Percentiles rank a stretch among this genome's conserved stretches.
These are phyloP conservation scores for Cyberlindnera meyerae DNA, from an alignment of 805 yeast species.

Conservation along the genomic window DNA sequence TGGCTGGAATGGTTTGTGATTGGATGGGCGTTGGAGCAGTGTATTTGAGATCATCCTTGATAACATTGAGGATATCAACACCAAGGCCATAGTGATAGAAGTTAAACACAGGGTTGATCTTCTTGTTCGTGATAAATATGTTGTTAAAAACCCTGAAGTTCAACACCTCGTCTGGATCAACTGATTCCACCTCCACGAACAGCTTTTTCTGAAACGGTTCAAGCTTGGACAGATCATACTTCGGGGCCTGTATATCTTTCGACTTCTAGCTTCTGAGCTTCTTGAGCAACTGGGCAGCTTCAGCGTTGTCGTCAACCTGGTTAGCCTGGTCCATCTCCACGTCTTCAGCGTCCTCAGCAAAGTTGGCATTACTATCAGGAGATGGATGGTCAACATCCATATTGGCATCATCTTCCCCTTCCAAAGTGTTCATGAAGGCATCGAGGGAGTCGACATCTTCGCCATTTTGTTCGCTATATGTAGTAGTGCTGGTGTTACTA, in stretches of 20 bases:
- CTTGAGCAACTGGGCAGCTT: slow-evolving; percentile 29
- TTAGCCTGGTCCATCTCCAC: slow-evolving; percentile 26
- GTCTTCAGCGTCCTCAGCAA: slow-evolving; percentile 22
- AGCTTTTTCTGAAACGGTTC: slow-evolving; percentile 56
- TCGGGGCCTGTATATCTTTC: slow-evolving; percentile 40
- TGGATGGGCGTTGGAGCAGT: slow-evolving; percentile 81
- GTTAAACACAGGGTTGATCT: slow-evolving; percentile 52
- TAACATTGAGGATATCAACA: slow-evolving; percentile 44
- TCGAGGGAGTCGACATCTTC: slow-evolving; percentile 34
- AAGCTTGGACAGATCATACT: slow-evolving; percentile 34
- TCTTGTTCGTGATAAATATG: slow-evolving; percentile 24
- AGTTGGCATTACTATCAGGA: slow-evolving; percentile 27
- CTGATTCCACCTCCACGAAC: slow-evolving; percentile 43
- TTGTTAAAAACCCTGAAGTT: slow-evolving; percentile 63
- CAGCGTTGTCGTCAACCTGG: slow-evolving; percentile 28
- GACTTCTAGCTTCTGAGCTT: slow-evolving; percentile 46
- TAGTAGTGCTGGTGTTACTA: background rate
- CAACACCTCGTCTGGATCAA: slow-evolving; percentile 53
- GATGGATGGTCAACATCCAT: background rate
- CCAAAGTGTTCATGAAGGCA: slow-evolving; percentile 34
- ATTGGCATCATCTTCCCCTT: slow-evolving; percentile 25
- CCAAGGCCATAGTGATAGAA: slow-evolving; percentile 87
- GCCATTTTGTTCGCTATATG: background rate
- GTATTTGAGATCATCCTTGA: slow-evolving; percentile 48
- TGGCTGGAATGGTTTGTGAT: slow-evolving; percentile 83